A percentile compares a stretch with the other conserved stretches of the same genome.
Evolutionary conservation across 148 eudicot genomes (phyloP).

Genomic region (Rhododendron williamsianum): DNA sequence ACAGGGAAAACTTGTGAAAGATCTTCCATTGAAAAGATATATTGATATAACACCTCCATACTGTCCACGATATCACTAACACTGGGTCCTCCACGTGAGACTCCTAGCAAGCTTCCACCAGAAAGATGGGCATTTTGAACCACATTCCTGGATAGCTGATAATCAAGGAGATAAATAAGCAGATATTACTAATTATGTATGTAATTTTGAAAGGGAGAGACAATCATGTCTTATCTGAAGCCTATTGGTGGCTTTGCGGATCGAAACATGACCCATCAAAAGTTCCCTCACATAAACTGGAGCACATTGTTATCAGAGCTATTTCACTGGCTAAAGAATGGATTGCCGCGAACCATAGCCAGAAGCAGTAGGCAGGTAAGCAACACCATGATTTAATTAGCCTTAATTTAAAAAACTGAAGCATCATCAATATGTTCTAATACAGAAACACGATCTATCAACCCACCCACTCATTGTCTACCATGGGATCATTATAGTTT

Average conservation of each 20-base stretch:
- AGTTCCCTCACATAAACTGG: background rate
- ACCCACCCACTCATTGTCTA: background rate
- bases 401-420: background rate
- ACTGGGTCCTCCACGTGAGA: conserved; percentile 91
- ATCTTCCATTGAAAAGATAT: background rate
- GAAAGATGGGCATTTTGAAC: conserved; percentile 95
- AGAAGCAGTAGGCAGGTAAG: background rate
- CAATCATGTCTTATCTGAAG: background rate
- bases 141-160: conserved; percentile 79
- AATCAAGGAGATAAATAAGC: background rate
- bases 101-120: conserved; percentile 97
- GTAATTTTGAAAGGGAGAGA: background rate
- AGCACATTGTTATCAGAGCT: background rate
- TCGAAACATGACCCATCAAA: background rate
- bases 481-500: background rate
- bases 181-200: background rate
- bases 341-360: background rate
- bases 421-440: background rate
- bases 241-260: background rate
- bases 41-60: conserved; percentile 59
- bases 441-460: background rate
- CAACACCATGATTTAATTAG: background rate
- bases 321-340: background rate
- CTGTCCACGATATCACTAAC: conserved; percentile 82
- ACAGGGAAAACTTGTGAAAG: background rate